Evolutionary conservation across 2,329 filamentous ascomycete species (phyloP), one percentile per base, ranked within the genome.

Genomic region (Stromatinia cepivora): DNA sequence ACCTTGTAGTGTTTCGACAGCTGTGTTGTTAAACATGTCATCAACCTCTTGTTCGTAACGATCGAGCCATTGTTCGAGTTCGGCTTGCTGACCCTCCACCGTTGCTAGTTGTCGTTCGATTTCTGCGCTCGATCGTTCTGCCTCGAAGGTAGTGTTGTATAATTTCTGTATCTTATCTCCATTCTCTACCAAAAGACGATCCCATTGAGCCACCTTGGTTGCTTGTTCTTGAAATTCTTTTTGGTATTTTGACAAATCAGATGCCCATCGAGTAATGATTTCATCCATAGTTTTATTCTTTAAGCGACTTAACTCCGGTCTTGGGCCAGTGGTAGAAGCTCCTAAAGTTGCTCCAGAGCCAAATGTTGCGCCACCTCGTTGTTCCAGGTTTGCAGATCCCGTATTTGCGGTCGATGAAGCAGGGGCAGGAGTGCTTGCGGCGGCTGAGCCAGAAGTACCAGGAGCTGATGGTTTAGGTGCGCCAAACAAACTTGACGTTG

Each of bases 211-310:
- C 20, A 98, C 92, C 73, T 93, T 91, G 71, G 89, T 87, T 6
- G 96, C 94, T 79, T 98, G 93, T 46, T 90, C 87, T 78, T 96
- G 93, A 82, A 98, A 99, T 70, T 97, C 93, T 79, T 97, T 97
- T 78, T 98, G 94, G 78, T 99, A 97, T 78, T 97, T 96, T 66
- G 93, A 91, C 63, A 99, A 84, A 77, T 98, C 95, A 0, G 93
- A 93, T 2, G 95, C 95, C 95, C 95, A 99, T 45, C 93, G 89
- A 5, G 93, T 97, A 73, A 99, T 93, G 73, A 99, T 97, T 79
- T 99, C 95, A 77, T 99, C 95, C 92, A 99, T 97, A 0, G 94
- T 97, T 82, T 97, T 98, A 81, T 97, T 97, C 84, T 97, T 97
- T 50, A 99, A 84, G 39, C 95, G 90, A 5, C 94, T 95, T 76